A percentile compares a stretch with the other conserved stretches of the same genome.
phyloP scores from a whole-genome alignment of 2,329 filamentous ascomycete species.

The Ophiostoma sp. region DNA sequence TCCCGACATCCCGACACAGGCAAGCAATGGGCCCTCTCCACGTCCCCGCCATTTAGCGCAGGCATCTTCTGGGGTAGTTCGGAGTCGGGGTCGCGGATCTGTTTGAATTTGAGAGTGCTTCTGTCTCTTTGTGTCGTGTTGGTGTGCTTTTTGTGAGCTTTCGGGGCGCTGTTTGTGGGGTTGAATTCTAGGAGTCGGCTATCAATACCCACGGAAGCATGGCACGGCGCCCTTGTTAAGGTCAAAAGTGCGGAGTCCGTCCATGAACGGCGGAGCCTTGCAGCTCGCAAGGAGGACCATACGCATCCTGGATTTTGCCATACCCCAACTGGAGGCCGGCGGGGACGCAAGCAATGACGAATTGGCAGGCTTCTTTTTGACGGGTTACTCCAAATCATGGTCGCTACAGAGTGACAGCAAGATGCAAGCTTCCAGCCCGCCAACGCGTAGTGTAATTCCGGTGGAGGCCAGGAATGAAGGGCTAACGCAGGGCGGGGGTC shows the following conservation, averaged over 20 bases:
- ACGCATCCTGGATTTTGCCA: too few relatives aligned
- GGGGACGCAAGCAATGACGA: background rate
- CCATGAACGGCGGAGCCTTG: background rate
- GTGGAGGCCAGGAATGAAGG: background rate
- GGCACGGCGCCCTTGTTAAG: background rate
- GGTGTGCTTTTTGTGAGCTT: background rate
- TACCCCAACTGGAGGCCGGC: background rate
- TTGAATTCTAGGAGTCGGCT: background rate
- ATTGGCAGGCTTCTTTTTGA: background rate
- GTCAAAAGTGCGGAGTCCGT: background rate
- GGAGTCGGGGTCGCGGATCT: background rate
- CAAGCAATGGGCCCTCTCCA: background rate
- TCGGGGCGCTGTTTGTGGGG: background rate
- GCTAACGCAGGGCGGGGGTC: background rate
- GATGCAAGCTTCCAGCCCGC: background rate
- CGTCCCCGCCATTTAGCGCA: background rate
- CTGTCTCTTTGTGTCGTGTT: background rate
- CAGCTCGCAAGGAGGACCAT: background rate
- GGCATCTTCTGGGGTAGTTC: background rate
- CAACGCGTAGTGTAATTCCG: constrained; percentile 15
- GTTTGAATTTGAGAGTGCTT: background rate
- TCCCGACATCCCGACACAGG: background rate
- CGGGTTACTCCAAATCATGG: background rate
- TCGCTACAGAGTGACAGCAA: background rate
- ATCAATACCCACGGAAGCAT: constrained; percentile 12